Conservation (phyloP, 1,139 yeast genomes). For the Candida anutae region DNA sequence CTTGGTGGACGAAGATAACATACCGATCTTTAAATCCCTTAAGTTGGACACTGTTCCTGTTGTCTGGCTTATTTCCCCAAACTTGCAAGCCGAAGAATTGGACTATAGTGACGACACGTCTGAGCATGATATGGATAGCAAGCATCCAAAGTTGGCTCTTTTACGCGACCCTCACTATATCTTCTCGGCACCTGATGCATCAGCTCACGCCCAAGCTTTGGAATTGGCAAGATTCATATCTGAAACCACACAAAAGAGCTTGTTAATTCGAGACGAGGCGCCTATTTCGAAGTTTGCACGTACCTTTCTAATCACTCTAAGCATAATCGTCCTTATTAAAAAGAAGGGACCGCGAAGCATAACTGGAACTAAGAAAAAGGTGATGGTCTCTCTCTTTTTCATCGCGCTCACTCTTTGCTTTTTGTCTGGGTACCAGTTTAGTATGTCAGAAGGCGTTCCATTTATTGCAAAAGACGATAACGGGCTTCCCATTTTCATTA, state of each 20-base stretch:
- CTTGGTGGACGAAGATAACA: constrained; percentile 30
- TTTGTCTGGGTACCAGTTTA: constrained; percentile 57
- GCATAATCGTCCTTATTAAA: constrained; percentile 40
- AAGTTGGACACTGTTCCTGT: constrained; percentile 50
- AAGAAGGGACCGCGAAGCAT: constrained; percentile 36
- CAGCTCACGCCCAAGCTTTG: constrained; percentile 23
- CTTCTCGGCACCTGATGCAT: constrained; percentile 24
- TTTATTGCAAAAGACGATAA: constrained; percentile 47
- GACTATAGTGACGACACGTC: constrained; percentile 1
- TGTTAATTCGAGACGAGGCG: constrained; percentile 35
- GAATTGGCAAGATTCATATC: constrained; percentile 49
- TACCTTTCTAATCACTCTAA: constrained; percentile 41
- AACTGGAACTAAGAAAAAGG: constrained; percentile 21
- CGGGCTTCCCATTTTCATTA: constrained; percentile 43
- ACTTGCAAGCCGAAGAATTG: constrained; percentile 3
- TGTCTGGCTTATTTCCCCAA: constrained; percentile 58
- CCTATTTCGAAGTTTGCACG: constrained; percentile 33
- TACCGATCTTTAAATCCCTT: constrained; percentile 29
- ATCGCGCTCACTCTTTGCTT: constrained; percentile 36
- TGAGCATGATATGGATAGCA: too few species aligned
- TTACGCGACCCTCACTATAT: constrained; percentile 23
- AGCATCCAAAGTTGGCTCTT: constrained; percentile 8
- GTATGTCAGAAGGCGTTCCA: constrained; percentile 52
- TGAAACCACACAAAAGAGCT: constrained; percentile 31
- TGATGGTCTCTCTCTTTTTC: constrained; percentile 30